Evolutionary conservation across 2,329 filamentous ascomycete genomes (phyloP).

Genomic region (Trichoderma semiorbis): DNA sequence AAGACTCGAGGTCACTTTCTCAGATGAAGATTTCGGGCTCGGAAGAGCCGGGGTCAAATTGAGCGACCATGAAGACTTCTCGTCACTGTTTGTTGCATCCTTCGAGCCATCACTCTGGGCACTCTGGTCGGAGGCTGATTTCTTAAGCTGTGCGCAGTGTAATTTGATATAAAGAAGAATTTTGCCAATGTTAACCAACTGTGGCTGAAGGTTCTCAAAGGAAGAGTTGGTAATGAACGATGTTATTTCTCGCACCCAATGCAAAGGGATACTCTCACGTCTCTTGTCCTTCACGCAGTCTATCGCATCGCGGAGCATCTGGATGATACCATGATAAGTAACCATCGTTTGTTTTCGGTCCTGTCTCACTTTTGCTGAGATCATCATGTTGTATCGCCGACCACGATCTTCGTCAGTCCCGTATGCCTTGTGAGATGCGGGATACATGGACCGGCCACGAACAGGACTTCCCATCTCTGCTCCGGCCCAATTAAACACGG

Average conservation of each 20-base stretch:
- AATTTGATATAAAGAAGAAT: neutral
- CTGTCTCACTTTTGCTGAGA: neutral
- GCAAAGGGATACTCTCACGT: neutral
- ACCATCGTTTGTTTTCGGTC: neutral
- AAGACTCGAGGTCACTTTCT: neutral
- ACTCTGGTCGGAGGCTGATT: neutral
- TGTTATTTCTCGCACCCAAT: neutral
- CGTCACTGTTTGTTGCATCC: neutral
- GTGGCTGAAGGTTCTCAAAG: neutral
- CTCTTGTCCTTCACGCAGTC: neutral
- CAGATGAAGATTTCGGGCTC: neutral
- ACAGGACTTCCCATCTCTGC: conserved; percentile 12
- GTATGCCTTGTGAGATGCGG: conserved; percentile 10
- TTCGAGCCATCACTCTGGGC: neutral
- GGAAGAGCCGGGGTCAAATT: neutral
- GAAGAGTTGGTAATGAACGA: neutral
- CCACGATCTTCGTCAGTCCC: neutral
- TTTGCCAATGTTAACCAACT: neutral
- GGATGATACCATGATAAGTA: neutral
- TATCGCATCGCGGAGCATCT: neutral
- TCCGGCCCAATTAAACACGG: conserved; percentile 15
- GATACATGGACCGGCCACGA: conserved; percentile 16
- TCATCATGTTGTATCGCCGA: neutral
- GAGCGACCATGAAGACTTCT: neutral
- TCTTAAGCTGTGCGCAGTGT: neutral